These are phyloP conservation scores for Syzygium jambos DNA, from an alignment of 345 rosid genomes.

Conservation along the genomic window DNA sequence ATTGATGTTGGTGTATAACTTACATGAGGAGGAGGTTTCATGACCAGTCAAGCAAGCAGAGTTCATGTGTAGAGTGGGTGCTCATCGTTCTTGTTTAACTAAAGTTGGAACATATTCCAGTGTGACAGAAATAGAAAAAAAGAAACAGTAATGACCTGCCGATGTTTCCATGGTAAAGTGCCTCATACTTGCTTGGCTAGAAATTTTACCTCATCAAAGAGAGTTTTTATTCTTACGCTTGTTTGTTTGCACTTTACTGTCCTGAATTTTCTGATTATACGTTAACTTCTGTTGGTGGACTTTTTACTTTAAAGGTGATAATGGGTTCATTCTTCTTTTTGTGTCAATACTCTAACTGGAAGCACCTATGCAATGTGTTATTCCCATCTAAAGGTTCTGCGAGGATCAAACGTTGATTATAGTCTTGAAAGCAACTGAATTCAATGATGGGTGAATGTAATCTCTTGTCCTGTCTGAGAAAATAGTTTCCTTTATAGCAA, in stretches of 20 bases:
- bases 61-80: not conserved
- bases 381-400: not conserved
- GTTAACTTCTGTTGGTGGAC: not conserved
- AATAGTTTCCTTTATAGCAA: not conserved
- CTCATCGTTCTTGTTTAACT: not conserved
- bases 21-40: not conserved
- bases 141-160: not conserved
- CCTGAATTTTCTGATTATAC: not conserved
- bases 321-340: not conserved
- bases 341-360: not conserved
- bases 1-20: not conserved
- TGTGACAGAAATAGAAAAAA: not conserved
- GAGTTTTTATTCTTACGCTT: not conserved
- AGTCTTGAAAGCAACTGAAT: not conserved
- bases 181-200: not conserved
- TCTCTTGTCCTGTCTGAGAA: not conserved
- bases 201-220: not conserved
- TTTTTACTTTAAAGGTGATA: not conserved
- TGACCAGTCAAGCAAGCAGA: not conserved
- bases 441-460: not conserved
- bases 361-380: not conserved
- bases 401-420: not conserved
- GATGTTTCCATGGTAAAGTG: not conserved
- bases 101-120: not conserved
- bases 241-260: not conserved